Conservation (phyloP, 768 basidiomycete genomes). For the Serendipita indica region DNA sequence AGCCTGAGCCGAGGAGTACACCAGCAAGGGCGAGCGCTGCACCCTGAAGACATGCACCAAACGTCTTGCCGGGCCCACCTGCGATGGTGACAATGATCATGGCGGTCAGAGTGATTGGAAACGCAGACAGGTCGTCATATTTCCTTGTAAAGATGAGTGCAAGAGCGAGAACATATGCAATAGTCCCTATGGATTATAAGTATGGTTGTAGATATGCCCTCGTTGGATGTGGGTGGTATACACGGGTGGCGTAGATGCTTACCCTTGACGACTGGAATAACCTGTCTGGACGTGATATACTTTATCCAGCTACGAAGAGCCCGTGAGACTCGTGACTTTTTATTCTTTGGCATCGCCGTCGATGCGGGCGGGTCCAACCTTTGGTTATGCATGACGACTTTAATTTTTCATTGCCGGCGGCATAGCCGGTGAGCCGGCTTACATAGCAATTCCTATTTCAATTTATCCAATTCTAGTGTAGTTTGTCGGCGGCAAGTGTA, state of each 20-base stretch:
- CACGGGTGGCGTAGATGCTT: too few species aligned
- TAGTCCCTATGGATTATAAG: conserved; percentile 14
- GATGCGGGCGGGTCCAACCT: neutral
- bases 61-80: conserved; percentile 17
- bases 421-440: neutral
- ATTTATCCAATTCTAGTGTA: too few species aligned
- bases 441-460: too few species aligned
- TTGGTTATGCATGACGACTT: neutral
- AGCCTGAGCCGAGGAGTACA: conserved; percentile 16
- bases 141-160: conserved; percentile 17
- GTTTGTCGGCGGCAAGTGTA: too few species aligned
- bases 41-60: conserved; percentile 17
- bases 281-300: neutral
- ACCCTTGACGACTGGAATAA: neutral
- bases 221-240: too few species aligned
- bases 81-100: conserved; percentile 20
- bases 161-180: conserved; percentile 20
- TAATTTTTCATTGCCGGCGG: neutral
- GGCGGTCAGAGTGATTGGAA: conserved; percentile 17
- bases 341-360: neutral
- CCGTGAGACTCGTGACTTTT: neutral
- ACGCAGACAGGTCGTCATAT: conserved; percentile 16
- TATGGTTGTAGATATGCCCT: too few species aligned
- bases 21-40: conserved; percentile 15
- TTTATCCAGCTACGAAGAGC: neutral